Base-by-base conservation (phyloP, 345 rosid species). In the thale cress (Arabidopsis thaliana) region DNA sequence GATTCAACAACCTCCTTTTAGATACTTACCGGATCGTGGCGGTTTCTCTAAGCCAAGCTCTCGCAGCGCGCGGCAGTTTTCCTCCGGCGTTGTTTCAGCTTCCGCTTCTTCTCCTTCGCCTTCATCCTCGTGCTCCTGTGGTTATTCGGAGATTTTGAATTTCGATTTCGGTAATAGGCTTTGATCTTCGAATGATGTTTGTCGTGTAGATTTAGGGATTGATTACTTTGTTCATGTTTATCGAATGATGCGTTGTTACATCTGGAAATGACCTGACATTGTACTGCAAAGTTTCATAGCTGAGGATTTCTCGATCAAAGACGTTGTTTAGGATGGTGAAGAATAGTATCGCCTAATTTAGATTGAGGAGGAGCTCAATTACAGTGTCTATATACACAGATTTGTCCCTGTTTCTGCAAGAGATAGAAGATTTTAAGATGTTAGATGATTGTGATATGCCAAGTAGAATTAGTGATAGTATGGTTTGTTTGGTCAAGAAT, bases 131-230 rank as follows among this genome's bases (percentile, higher is more conserved):
- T 80, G 80, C 32, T 86, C 84, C 25, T 88, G 86, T 46, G 79
- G 77, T 49, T 79, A 75, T 40, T 81, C 88, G 1, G 83, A 78
- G 67, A 82, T 69, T 66, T 69, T 81, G 30, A 69, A 78, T 63
- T 76, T 78, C 75, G 69, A 84, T 79, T 79, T 84, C 23, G 94
- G 94, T 91, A 80, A 79, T 73, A 38, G 8, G 30, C 5, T 67
- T 56, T n/a, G 50, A 52, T 23, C 65, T 36, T 33, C 16, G 24
- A 24, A 64, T 65, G 6, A 32, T 56, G 65, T 59, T 41, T 14
- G 2, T 71, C 34, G 58, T 71, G 33, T 41, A 42, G 42, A 57
- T 10, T 56, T 50, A 25, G 59, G 41, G 36, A 16, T 61, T 68
- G 46, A 32, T 46, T 32, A 16, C 23, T 34, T 38, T 52, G 45